These are phyloP conservation scores for Rutstroemia sp. DNA, from an alignment of 2,329 filamentous ascomycete genomes.

Conservation along the genomic window DNA sequence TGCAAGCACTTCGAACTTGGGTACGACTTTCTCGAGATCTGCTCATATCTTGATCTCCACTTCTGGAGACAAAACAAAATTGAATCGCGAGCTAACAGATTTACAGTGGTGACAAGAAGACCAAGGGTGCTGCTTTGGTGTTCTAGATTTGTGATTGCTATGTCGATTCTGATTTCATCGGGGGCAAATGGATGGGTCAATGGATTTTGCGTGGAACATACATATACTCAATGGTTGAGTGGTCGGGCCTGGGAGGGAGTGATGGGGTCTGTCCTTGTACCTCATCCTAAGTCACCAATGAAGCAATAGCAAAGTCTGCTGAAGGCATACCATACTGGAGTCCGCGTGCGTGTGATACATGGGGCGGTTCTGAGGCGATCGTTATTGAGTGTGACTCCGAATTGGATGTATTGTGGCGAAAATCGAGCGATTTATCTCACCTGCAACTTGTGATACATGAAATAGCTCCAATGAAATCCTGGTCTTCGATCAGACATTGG, in stretches of 20 bases:
- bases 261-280: conserved; percentile 21
- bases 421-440: too few relatives aligned
- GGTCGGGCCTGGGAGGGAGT: conserved; percentile 17
- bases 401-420: too few relatives aligned
- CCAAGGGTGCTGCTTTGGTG: conserved; percentile 98
- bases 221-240: conserved; percentile 23
- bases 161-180: conserved; percentile 17
- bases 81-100: conserved; percentile 1
- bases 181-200: conserved; percentile 20
- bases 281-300: conserved; percentile 24
- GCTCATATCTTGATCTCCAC: neutral
- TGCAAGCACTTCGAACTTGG: conserved; percentile 99
- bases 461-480: too few relatives aligned
- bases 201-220: conserved; percentile 16
- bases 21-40: conserved; percentile 48
- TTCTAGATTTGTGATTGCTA: conserved; percentile 63
- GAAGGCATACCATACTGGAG: conserved; percentile 12
- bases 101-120: conserved; percentile 99
- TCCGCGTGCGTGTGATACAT: neutral
- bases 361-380: neutral
- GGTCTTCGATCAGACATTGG: too few relatives aligned
- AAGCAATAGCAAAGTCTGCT: conserved; percentile 28
- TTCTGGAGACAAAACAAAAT: neutral
- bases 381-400: too few relatives aligned
- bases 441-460: too few relatives aligned